These are phyloP conservation scores for Hyaloscypha bicolor DNA, from an alignment of 495 filamentous ascomycete species.

Conservation along the genomic window DNA sequence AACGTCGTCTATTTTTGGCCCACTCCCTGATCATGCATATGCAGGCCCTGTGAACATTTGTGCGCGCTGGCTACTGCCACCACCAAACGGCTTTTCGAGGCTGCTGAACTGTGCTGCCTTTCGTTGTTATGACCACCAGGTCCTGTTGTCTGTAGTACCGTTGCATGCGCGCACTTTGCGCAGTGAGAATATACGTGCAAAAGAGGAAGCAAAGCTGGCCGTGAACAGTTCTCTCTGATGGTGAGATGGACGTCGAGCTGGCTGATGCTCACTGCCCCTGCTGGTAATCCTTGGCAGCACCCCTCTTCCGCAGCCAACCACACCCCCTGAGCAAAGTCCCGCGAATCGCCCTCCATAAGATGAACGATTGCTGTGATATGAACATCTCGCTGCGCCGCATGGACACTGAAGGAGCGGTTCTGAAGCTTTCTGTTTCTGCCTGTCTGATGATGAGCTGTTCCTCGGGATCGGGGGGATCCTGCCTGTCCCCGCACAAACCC, in stretches of 20 bases:
- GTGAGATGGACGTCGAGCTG: neutral
- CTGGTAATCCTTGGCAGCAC: neutral
- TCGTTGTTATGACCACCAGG: neutral
- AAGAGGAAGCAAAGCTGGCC: neutral
- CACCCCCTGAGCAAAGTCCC: neutral
- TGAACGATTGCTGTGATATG: neutral
- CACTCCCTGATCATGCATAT: slow-evolving; percentile 2
- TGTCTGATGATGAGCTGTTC: neutral
- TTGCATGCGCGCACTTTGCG: neutral
- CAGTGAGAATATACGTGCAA: neutral
- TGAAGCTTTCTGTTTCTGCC: neutral
- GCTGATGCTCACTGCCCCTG: neutral
- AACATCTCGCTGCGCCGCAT: neutral
- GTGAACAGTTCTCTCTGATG: neutral
- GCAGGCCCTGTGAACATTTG: neutral
- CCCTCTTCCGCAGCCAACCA: neutral
- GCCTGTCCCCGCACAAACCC: neutral
- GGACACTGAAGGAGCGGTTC: neutral
- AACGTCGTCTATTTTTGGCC: neutral
- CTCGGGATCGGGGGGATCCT: neutral
- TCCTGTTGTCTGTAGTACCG: neutral
- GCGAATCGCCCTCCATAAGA: neutral
- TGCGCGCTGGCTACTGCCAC: neutral
- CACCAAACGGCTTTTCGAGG: neutral
- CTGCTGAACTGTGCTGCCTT: neutral